Conservation (phyloP, 2,329 filamentous ascomycete species). For the Beauveria sp. region DNA sequence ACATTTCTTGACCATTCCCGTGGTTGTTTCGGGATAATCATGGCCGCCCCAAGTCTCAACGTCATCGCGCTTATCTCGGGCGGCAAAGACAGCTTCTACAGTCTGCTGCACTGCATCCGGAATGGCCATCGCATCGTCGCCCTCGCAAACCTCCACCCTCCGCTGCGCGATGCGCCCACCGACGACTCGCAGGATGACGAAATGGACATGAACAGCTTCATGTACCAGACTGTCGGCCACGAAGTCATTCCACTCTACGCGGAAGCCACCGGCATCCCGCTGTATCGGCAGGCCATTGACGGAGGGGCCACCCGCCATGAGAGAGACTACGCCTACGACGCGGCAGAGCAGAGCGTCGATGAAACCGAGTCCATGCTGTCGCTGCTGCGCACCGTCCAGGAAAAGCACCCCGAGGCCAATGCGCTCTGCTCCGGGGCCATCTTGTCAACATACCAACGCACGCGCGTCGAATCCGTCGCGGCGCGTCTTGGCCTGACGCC, state of each 20-base stretch:
- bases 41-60: slow-evolving; percentile 46
- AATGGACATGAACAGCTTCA: slow-evolving; percentile 82
- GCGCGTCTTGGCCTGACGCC: slow-evolving; percentile 74
- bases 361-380: slow-evolving; percentile 84
- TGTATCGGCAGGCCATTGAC: slow-evolving; percentile 72
- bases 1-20: neutral
- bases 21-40: slow-evolving; percentile 16
- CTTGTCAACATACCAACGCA: slow-evolving; percentile 90
- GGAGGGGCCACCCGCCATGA: slow-evolving; percentile 64
- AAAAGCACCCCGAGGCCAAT: slow-evolving; percentile 69
- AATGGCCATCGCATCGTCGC: slow-evolving; percentile 83
- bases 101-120: slow-evolving; percentile 77
- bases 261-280: slow-evolving; percentile 66
- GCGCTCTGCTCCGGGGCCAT: slow-evolving; percentile 89
- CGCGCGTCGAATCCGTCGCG: slow-evolving; percentile 87
- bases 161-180: slow-evolving; percentile 11
- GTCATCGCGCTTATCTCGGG: slow-evolving; percentile 92
- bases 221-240: slow-evolving; percentile 98
- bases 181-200: slow-evolving; percentile 16
- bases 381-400: slow-evolving; percentile 60
- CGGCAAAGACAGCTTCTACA: slow-evolving; percentile 95
- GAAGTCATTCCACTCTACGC: slow-evolving; percentile 79
- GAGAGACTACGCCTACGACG: slow-evolving; percentile 55
- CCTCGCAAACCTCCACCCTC: slow-evolving; percentile 63
- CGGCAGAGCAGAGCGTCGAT: slow-evolving; percentile 39